These are phyloP conservation scores for Kwoniella botswanensis DNA, from an alignment of 768 basidiomycete genomes.

Conservation along the genomic window DNA sequence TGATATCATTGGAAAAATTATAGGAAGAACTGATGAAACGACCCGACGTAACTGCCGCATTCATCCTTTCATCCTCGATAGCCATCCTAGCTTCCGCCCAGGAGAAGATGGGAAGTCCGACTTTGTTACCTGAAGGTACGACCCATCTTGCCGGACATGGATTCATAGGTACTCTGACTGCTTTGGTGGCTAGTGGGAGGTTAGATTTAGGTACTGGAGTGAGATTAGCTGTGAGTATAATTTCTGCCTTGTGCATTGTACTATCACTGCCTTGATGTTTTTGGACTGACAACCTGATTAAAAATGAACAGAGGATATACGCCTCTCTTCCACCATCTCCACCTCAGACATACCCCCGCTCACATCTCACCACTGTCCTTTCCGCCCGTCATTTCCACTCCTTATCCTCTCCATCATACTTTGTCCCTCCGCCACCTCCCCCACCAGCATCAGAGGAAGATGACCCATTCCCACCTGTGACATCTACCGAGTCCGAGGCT, in stretches of 20 bases:
- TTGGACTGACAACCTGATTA: too few relatives aligned
- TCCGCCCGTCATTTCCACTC: constrained; percentile 53
- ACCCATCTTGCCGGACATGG: constrained; percentile 55
- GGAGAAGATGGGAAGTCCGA: constrained; percentile 34
- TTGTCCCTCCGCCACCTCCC: constrained; percentile 27
- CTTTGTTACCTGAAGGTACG: constrained; percentile 44
- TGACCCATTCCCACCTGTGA: constrained; percentile 19
- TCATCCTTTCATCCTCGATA: constrained; percentile 53
- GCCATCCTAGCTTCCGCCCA: constrained; percentile 50
- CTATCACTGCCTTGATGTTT: too few relatives aligned
- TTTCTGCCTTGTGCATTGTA: too few relatives aligned
- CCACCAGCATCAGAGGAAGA: constrained; percentile 11
- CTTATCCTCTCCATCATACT: constrained; percentile 39
- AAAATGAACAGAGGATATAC: constrained; percentile 35
- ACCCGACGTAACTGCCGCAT: constrained; percentile 53
- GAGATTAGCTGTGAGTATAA: constrained; percentile 41
- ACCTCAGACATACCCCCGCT: constrained; percentile 9
- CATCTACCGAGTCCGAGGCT: constrained; percentile 17
- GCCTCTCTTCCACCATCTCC: constrained; percentile 41
- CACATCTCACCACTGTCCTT: constrained; percentile 47
- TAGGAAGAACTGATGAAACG: constrained; percentile 53
- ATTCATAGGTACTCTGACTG: constrained; percentile 54
- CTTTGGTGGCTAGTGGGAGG: constrained; percentile 50
- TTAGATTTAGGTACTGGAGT: constrained; percentile 51
- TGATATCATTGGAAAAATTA: not conserved